Evolutionary conservation across 805 yeast species (phyloP), one percentile per base, ranked within the genome.

Genomic region (Ogataea chonburiensis): DNA sequence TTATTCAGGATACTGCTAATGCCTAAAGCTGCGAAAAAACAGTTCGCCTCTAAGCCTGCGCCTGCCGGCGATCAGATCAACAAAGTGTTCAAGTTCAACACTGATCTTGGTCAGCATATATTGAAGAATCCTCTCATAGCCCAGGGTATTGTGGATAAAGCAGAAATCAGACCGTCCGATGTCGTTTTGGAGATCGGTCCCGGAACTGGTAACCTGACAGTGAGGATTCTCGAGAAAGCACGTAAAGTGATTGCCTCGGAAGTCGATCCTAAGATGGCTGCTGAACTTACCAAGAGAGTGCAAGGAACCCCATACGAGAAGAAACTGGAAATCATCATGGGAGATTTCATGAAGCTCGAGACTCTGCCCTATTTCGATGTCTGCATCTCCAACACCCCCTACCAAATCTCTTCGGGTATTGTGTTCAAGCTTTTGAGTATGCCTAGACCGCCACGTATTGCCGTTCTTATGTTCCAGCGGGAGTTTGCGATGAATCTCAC

Each of bases 241-340:
- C 73, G 86, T 39, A 88, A 86, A 52, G 97, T 91, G n/a, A 75
- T 86, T 31, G 98, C 98, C 0, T 93, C 86, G 36, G 98, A 93
- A 67, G 89, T 89, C 87, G 98, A 93, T 66, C 98, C 98, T n/a
- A 73, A 97, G 66, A 93, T 93, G 98, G 98, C 98, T 3, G 98
- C 98, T 0, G 98, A 93, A 63, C 71, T 93, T 53, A 87, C 97
- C 8, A 93, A 93, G 61, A 81, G 98, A 69, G 98, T 93, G 11
- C 96, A 87, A 55, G 97, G 97, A 9, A 91, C 94, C n/a, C 89
- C 96, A 1, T 82, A 75, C 38, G 93, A 88, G 60, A 87, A 86
- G 64, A 89, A 88, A 59, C 70, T 93, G 38, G 98, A 93, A 46
- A 87, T 93, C 41, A 66, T 91, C 54, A 71, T 93, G 46, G 98